Evolutionary conservation across 2,329 filamentous ascomycete genomes (phyloP), one percentile per base, ranked within the genome.

Genomic region (Fusarium odoratissimum): DNA sequence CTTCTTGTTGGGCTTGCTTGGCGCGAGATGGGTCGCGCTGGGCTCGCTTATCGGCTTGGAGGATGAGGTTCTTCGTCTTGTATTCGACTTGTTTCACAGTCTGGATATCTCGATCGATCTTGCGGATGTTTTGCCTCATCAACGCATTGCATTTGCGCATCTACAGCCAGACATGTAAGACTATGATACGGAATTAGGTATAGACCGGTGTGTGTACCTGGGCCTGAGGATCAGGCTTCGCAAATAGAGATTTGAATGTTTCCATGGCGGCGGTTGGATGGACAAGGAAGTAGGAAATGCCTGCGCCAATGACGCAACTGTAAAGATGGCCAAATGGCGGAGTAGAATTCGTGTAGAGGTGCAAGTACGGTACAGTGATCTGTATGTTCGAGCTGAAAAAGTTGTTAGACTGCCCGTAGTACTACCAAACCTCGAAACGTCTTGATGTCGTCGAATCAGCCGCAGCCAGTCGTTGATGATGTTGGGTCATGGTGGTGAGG

Each of bases 121-220:
- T 95, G 79, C 96, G 95, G 71, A 94, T 92, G 83, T 98, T 98
- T 80, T 91, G 86, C 69, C 95, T 94, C 78, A 99, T 92, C 70
- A 98, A 90, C 69, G 90, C 86, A 83, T 98, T 97, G 84, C 95
- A 98, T 91, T 98, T 98, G 72, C 95, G 92, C 84, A 96, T 92
- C 95, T 99, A 77, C 37, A 38, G 52, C 37, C 46, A 56, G 60
- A 61, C 31, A 66, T 54, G 52, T 57, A 23, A 28, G 31, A 51
- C 45, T 40, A 48, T 37, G 52, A 62, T 46, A 42, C 17, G 33
- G 33, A 57, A 48, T 37, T 4, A 13, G 31, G 25, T 16, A 30
- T 23, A 35, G 21, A 23, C 46, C 25, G 44, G 31, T 40, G 30
- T 48, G 75, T 86, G 75, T 86, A 97, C 95, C 88, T 99, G 95